Evolutionary conservation across 129 eudicot genomes (phyloP).

Genomic region (Flaveria sonorensis): DNA sequence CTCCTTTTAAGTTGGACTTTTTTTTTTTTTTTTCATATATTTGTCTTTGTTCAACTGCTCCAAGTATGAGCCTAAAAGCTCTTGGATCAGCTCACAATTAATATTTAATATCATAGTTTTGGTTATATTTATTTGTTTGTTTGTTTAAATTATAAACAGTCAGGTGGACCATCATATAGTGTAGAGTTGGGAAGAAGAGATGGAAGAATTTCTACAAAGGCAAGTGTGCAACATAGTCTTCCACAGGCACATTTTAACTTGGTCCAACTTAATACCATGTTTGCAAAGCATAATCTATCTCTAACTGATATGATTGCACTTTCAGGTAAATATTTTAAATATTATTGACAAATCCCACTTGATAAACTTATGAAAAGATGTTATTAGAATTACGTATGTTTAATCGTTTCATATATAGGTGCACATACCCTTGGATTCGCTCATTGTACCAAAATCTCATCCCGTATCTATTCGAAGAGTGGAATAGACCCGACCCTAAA

Average conservation of each 20-base stretch:
- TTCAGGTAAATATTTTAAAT: slow-evolving; percentile 50
- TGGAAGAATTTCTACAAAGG: slow-evolving; percentile 66
- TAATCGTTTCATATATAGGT: slow-evolving; percentile 39
- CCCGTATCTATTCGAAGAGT: slow-evolving; percentile 48
- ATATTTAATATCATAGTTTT: not conserved
- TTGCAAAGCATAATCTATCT: slow-evolving; percentile 59
- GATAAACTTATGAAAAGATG: not conserved
- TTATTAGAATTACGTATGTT: not conserved
- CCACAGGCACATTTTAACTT: slow-evolving; percentile 57
- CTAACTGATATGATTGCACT: slow-evolving; percentile 83
- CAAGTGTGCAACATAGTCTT: slow-evolving; percentile 58
- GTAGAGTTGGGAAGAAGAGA: slow-evolving; percentile 86
- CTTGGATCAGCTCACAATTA: too few species aligned
- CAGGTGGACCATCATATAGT: slow-evolving; percentile 74
- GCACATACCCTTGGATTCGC: slow-evolving; percentile 95
- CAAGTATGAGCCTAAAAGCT: too few species aligned
- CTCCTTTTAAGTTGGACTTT: too few species aligned
- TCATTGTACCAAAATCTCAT: slow-evolving; percentile 74
- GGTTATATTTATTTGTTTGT: not conserved
- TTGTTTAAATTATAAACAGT: slow-evolving; percentile 38
- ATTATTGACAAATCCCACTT: not conserved
- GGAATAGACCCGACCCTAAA: slow-evolving; percentile 65
- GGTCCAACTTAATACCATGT: slow-evolving; percentile 62
- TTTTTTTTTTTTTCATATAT: too few species aligned
- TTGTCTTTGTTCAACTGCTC: too few species aligned